phyloP scores from a whole-genome alignment of 306 rosid genomes.

The Pyrus bretschneideri region DNA sequence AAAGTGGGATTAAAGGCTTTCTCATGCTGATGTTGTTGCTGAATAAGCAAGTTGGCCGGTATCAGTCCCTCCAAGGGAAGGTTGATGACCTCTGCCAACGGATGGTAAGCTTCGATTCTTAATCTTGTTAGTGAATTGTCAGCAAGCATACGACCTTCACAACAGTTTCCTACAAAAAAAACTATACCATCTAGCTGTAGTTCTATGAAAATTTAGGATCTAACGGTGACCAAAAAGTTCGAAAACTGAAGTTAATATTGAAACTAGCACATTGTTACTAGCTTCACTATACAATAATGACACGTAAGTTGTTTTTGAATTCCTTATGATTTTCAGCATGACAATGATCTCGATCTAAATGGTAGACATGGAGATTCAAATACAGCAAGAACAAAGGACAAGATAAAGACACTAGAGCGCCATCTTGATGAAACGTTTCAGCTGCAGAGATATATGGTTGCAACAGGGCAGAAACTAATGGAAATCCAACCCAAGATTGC shows the following conservation, averaged over 20 bases:
- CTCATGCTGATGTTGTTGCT: slow-evolving; percentile 45
- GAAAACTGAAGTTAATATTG: background rate
- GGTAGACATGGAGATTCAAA: slow-evolving; percentile 32
- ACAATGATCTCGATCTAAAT: slow-evolving; percentile 42
- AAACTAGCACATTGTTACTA: background rate
- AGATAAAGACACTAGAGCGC: slow-evolving; percentile 52
- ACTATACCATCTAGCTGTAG: background rate
- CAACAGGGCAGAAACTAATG: slow-evolving; percentile 74
- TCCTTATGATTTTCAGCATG: slow-evolving; percentile 52
- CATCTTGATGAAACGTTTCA: slow-evolving; percentile 88
- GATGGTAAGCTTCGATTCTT: slow-evolving; percentile 53
- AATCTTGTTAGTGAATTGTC: slow-evolving; percentile 1
- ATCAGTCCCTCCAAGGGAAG: slow-evolving; percentile 75
- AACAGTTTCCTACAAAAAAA: background rate
- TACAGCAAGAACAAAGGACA: slow-evolving; percentile 53
- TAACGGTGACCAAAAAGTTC: background rate
- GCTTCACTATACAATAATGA: background rate
- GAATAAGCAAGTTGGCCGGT: slow-evolving; percentile 74
- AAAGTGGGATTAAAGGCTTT: slow-evolving; percentile 42
- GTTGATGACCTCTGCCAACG: slow-evolving; percentile 75
- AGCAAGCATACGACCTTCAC: background rate
- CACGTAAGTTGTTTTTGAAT: background rate
- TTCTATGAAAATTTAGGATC: background rate
- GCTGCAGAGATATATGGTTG: slow-evolving; percentile 80
- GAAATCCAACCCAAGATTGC: slow-evolving; percentile 64